These are phyloP conservation scores for Clonostachys rosea DNA, from an alignment of 2,329 filamentous ascomycete species.

Conservation along the genomic window DNA sequence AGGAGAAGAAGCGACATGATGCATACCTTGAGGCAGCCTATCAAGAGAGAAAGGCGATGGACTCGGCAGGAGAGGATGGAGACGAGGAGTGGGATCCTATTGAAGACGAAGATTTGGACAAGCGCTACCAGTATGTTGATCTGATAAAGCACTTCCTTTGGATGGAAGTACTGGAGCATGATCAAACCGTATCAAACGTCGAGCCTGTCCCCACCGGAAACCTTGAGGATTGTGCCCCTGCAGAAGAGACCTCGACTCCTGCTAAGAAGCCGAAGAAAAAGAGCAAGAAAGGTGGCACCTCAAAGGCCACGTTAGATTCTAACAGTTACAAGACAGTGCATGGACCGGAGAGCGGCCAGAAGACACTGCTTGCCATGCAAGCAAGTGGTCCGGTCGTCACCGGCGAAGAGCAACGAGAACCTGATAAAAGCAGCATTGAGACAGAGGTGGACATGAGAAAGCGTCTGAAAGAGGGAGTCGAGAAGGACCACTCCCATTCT, in stretches of 20 bases:
- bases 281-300: background rate
- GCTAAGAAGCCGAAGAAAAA: background rate
- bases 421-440: slow-evolving; percentile 18
- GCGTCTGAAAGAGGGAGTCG: slow-evolving; percentile 13
- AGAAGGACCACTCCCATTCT: slow-evolving; percentile 12
- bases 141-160: slow-evolving; percentile 20
- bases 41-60: slow-evolving; percentile 10
- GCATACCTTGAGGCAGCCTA: slow-evolving; percentile 17
- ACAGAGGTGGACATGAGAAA: slow-evolving; percentile 18
- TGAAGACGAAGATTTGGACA: slow-evolving; percentile 12
- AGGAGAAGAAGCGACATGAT: slow-evolving; percentile 17
- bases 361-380: slow-evolving; percentile 9
- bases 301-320: background rate
- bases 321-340: background rate
- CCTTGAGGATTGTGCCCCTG: background rate
- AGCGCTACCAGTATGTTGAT: slow-evolving; percentile 15
- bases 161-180: slow-evolving; percentile 7
- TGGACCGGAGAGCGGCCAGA: slow-evolving; percentile 4
- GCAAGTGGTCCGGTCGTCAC: no score
- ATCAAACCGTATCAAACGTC: background rate
- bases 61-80: slow-evolving; percentile 7
- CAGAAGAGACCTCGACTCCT: background rate
- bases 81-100: slow-evolving; percentile 18
- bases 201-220: background rate
- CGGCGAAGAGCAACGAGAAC: slow-evolving; percentile 7